Conservation (phyloP, 768 basidiomycete species). For the Tylopilus cervinicoccineus region DNA sequence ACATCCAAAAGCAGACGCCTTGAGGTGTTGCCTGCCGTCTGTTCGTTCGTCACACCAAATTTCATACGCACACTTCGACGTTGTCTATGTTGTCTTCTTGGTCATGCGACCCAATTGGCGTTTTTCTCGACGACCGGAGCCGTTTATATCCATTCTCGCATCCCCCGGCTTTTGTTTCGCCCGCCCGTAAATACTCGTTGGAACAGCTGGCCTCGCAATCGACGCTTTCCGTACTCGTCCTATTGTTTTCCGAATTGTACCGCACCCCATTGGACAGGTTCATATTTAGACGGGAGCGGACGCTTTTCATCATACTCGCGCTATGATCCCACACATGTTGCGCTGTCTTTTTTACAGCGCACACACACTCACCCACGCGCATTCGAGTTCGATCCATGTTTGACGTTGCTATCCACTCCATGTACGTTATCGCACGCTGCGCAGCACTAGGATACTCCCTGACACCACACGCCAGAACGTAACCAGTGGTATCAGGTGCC, state of each 20-base stretch:
- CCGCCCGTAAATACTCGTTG: not conserved
- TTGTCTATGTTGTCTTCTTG: not conserved
- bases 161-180: not conserved
- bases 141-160: slow-evolving; percentile 2
- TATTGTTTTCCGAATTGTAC: not conserved
- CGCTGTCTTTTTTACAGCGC: not conserved
- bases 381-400: too few relatives aligned
- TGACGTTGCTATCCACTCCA: not conserved
- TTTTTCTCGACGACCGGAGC: slow-evolving; percentile 3
- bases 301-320: not conserved
- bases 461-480: not conserved
- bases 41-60: slow-evolving; percentile 1
- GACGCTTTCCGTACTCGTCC: not conserved
- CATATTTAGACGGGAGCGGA: not conserved
- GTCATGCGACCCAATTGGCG: not conserved
- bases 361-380: not conserved
- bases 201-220: not conserved
- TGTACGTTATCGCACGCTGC: not conserved
- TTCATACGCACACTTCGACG: not conserved
- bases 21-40: not conserved
- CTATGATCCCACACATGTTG: not conserved
- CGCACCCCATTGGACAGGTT: not conserved
- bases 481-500: too few relatives aligned
- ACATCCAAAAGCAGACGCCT: slow-evolving; percentile 36
- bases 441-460: not conserved